Base-by-base conservation (phyloP, 441 rosid species). In the Adansonia rubrostipa region DNA sequence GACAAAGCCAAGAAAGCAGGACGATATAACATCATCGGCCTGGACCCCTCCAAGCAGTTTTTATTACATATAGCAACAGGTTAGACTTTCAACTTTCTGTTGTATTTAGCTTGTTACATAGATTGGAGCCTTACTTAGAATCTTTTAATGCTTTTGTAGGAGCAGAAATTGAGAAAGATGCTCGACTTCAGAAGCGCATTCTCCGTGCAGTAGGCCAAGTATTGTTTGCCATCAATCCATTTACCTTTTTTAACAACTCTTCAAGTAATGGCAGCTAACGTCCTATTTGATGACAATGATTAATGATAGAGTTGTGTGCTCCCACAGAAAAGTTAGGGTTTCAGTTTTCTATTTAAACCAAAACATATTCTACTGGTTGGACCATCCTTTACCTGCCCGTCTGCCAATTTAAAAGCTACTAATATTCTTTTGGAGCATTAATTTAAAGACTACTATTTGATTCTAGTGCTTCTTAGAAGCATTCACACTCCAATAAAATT, bases 191-290 rank as follows among this genome's bases (percentile, higher is more conserved):
- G 75, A 92, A 91, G 86, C 87, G 89, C 84, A 81, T 92, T 86
- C 89, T 94, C 75, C 90, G 86, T 70, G 96, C 98, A 28, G 96
- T 87, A 73, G 99, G 97, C 78, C 90, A 92, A 97, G 98, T 96
- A 83, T 81, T 54, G 78, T 77, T 72, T 71, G 53, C 24, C 58
- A 58, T 79, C 73, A 71, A 54, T 44, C 63, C 24, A 2, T 62
- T 78, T 77, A 8, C 50, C 6, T 15, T 62, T 19, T n/a, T 66
- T 63, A 24, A 2, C n/a, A 1, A 17, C 51, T 56, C 64, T 56
- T 36, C 33, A 11, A 48, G 42, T 53, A 63, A 19, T 65, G 78
- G 22, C 40, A 67, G 58, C 56, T 64, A 48, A 40, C 77, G 66
- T 8, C 53, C 48, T 10, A 62, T 71, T 9, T 71, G 42, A 53